Percentiles rank a stretch among this genome's conserved stretches.
Conservation (phyloP, 2,329 filamentous ascomycete genomes). For the Monosporascus ibericus region DNA sequence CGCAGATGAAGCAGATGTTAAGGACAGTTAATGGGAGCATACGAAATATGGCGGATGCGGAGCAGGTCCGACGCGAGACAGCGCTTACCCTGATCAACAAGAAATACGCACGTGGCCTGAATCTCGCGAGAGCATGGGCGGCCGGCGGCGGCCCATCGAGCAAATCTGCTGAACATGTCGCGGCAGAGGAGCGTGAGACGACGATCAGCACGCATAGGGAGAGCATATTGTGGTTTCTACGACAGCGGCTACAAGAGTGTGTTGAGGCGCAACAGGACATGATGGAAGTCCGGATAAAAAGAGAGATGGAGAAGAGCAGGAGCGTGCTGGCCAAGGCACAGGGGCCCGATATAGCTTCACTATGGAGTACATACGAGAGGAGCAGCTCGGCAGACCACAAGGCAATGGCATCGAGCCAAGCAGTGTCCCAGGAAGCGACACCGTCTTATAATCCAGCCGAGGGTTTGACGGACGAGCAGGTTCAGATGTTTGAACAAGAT, state of each 20-base stretch:
- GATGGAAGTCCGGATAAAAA: slow-evolving; percentile 82
- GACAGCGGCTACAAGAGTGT: slow-evolving; percentile 68
- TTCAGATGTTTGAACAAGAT: slow-evolving; percentile 89
- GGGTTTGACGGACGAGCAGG: slow-evolving; percentile 72
- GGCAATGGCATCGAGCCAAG: slow-evolving; percentile 12
- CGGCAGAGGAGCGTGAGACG: slow-evolving; percentile 64
- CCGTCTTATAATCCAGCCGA: slow-evolving; percentile 25
- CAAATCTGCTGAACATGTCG: slow-evolving; percentile 58
- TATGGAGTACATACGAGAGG: slow-evolving; percentile 11
- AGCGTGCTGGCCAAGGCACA: slow-evolving; percentile 71
- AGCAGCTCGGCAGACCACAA: slow-evolving; percentile 10
- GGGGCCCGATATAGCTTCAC: slow-evolving; percentile 20
- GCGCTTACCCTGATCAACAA: slow-evolving; percentile 64
- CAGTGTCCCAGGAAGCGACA: slow-evolving; percentile 18
- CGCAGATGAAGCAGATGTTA: slow-evolving; percentile 77
- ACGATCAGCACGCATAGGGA: slow-evolving; percentile 68
- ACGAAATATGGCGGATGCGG: slow-evolving; percentile 70
- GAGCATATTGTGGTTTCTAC: slow-evolving; percentile 76
- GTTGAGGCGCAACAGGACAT: slow-evolving; percentile 77
- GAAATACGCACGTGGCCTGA: slow-evolving; percentile 61
- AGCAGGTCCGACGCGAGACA: slow-evolving; percentile 74
- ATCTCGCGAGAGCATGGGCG: slow-evolving; percentile 59
- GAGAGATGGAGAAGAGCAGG: slow-evolving; percentile 85
- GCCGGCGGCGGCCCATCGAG: slow-evolving; percentile 52
- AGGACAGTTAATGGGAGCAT: slow-evolving; percentile 81